These are phyloP conservation scores for Microdochium trichocladiopsis DNA, from an alignment of 2,329 filamentous ascomycete species.

Conservation along the genomic window DNA sequence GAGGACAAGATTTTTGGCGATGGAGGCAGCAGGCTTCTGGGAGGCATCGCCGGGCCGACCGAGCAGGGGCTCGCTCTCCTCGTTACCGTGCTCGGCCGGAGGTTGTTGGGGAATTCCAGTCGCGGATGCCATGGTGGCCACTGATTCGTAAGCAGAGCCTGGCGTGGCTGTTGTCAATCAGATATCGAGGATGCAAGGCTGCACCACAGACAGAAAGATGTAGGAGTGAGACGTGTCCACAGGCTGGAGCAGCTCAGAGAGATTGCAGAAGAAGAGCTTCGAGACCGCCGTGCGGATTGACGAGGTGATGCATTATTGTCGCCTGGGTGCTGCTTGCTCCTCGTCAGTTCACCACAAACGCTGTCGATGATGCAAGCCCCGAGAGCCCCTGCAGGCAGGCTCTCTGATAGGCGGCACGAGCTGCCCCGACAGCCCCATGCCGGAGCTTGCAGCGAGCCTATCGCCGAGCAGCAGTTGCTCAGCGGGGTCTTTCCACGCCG, in stretches of 20 bases:
- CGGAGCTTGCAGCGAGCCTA: conserved; percentile 8
- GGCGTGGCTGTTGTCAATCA: not conserved
- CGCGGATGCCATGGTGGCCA: conserved; percentile 56
- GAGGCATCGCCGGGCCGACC: conserved; percentile 66
- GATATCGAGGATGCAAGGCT: too few species aligned
- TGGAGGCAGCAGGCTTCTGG: conserved; percentile 56
- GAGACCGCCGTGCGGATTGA: not conserved
- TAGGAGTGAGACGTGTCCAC: too few species aligned
- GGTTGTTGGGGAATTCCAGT: conserved; percentile 56
- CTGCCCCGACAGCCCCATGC: not conserved
- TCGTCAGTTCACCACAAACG: not conserved
- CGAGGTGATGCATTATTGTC: not conserved
- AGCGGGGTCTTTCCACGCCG: conserved; percentile 6
- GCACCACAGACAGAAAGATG: too few species aligned
- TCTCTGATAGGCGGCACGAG: not conserved
- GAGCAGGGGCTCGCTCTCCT: conserved; percentile 64
- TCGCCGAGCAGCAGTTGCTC: conserved; percentile 14
- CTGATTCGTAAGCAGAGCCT: conserved; percentile 8
- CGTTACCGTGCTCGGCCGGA: conserved; percentile 23
- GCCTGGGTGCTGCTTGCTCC: not conserved
- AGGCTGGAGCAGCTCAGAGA: too few species aligned
- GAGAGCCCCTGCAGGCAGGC: not conserved
- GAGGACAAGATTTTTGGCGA: conserved; percentile 65
- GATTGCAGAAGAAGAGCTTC: too few species aligned
- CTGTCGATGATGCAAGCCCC: conserved; percentile 1